Evolutionary conservation across 2,329 filamentous ascomycete species (phyloP).

Genomic region (Neopestalotiopsis sp.): DNA sequence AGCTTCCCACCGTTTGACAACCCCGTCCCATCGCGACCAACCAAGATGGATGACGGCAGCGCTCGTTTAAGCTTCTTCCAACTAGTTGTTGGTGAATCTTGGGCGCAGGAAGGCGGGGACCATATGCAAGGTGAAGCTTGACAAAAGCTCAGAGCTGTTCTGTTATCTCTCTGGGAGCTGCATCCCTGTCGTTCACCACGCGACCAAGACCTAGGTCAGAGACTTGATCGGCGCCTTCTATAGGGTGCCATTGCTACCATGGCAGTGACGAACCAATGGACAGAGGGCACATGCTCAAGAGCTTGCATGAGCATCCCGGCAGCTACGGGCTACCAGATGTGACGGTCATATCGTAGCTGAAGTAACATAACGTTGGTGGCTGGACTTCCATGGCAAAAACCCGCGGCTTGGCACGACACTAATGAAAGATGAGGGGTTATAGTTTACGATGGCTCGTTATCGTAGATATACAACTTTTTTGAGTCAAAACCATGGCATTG

Average conservation of each 20-base stretch:
- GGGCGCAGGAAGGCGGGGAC: neutral
- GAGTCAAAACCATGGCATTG: too few relatives aligned
- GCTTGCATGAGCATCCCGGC: neutral
- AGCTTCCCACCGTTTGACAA: conserved; percentile 9
- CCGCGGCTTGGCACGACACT: neutral
- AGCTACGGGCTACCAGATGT: neutral
- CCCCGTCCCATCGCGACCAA: neutral
- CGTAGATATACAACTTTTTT: neutral
- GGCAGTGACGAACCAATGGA: neutral
- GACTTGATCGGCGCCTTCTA: neutral
- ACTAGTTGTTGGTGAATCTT: neutral
- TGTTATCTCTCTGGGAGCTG: conserved; percentile 13
- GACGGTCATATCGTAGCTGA: neutral
- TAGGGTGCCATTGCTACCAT: neutral
- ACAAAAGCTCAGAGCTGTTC: conserved; percentile 2
- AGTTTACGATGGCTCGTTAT: neutral
- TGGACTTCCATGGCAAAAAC: neutral
- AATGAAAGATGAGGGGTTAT: neutral
- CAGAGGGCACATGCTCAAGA: conserved; percentile 16
- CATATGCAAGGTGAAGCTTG: conserved; percentile 10
- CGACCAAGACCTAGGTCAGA: neutral
- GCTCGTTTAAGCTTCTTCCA: conserved; percentile 11
- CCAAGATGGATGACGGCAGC: conserved; percentile 5
- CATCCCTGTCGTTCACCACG: neutral
- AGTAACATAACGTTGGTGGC: neutral